Evolutionary conservation across 352 stramenopile genomes (phyloP).

Genomic region (Pythium biforme): DNA sequence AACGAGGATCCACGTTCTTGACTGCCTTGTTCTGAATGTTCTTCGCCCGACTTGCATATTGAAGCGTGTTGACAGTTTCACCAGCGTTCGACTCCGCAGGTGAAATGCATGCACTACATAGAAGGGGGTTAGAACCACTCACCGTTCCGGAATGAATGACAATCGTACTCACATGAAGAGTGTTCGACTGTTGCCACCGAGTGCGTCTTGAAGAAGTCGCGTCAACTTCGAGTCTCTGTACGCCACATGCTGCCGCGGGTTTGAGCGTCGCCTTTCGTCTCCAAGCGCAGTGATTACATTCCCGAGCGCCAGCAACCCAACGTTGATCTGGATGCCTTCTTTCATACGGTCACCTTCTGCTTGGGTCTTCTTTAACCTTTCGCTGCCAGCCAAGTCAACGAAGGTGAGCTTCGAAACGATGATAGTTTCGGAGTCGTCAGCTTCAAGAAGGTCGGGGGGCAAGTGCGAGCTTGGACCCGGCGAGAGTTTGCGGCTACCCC

Average conservation of each 20-base stretch:
- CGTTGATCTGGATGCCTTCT: slow-evolving; percentile 89
- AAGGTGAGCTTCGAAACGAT: slow-evolving; percentile 85
- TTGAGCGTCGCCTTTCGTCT: slow-evolving; percentile 54
- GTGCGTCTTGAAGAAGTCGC: slow-evolving; percentile 76
- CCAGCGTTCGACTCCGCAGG: slow-evolving; percentile 62
- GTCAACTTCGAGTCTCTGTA: slow-evolving; percentile 86
- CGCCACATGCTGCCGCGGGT: slow-evolving; percentile 60
- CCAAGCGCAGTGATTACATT: slow-evolving; percentile 89
- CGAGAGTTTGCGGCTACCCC: slow-evolving; percentile 14
- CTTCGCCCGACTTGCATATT: slow-evolving; percentile 85
- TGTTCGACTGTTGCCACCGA: slow-evolving; percentile 86
- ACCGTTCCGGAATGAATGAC: not conserved
- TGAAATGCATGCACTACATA: slow-evolving; percentile 77
- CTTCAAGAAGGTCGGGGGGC: slow-evolving; percentile 16
- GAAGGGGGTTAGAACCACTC: not conserved
- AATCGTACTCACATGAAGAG: slow-evolving; percentile 77
- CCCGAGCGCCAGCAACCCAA: slow-evolving; percentile 75
- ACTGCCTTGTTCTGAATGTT: slow-evolving; percentile 91
- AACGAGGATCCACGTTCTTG: slow-evolving; percentile 86
- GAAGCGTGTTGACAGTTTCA: slow-evolving; percentile 82
- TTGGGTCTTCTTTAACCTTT: slow-evolving; percentile 84
- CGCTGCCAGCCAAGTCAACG: slow-evolving; percentile 83
- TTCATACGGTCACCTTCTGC: slow-evolving; percentile 86
- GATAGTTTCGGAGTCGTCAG: slow-evolving; percentile 35
- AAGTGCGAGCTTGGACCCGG: not conserved